Evolutionary conservation across 768 basidiomycete genomes (phyloP).

Genomic region (Tulasnella sp.): DNA sequence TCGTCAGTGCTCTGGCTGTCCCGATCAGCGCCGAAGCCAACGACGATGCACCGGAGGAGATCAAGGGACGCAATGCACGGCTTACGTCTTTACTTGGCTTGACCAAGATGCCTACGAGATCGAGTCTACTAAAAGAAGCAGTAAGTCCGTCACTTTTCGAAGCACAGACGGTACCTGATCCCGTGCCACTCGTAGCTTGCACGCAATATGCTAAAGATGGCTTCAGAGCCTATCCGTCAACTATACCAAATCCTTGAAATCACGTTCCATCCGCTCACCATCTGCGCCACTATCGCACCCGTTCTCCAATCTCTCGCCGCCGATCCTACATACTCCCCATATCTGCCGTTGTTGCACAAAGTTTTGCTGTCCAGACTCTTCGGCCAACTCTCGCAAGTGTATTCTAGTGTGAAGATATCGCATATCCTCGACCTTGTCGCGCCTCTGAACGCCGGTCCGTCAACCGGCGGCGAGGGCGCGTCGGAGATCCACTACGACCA

Average conservation of each 20-base stretch:
- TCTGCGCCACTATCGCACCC: constrained; percentile 67
- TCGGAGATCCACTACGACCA: constrained; percentile 38
- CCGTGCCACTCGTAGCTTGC: constrained; percentile 42
- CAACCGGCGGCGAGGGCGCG: background rate
- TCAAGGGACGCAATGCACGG: constrained; percentile 57
- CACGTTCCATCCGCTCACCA: constrained; percentile 82
- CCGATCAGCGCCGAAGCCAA: constrained; percentile 53
- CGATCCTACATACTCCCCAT: constrained; percentile 57
- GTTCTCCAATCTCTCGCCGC: constrained; percentile 49
- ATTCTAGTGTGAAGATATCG: constrained; percentile 69
- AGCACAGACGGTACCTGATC: background rate
- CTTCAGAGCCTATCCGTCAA: constrained; percentile 55
- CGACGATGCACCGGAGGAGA: constrained; percentile 37
- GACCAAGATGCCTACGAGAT: constrained; percentile 68
- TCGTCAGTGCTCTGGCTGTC: constrained; percentile 85
- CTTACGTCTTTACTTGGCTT: constrained; percentile 79
- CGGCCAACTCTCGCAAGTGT: constrained; percentile 84
- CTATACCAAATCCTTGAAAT: constrained; percentile 85
- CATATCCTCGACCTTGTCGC: constrained; percentile 67
- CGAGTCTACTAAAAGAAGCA: constrained; percentile 77
- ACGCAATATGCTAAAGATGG: constrained; percentile 69
- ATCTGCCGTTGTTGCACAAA: constrained; percentile 79
- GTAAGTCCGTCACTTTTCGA: constrained; percentile 36
- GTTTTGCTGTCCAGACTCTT: constrained; percentile 86
- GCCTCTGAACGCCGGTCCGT: constrained; percentile 45